Evolutionary conservation across 2,329 filamentous ascomycete genomes (phyloP), one percentile per base, ranked within the genome.

Genomic region (Chrysosporium keratinophilum): DNA sequence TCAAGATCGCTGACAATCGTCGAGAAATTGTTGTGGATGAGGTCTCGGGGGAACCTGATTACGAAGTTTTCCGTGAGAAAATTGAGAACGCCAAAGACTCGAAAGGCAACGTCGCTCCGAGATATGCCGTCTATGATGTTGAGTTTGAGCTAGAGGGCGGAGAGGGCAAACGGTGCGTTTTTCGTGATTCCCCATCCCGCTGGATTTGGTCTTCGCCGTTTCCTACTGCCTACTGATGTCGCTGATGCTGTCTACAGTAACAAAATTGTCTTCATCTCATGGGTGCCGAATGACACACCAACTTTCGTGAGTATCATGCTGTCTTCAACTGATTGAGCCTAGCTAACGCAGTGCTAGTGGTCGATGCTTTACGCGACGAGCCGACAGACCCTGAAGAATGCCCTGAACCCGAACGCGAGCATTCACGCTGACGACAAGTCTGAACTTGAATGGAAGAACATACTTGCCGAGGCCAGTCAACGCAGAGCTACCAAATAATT

Each of bases 251-350:
- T 51, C 6, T 57, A 50, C 52, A 76, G 74, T 62, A 74, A 67
- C 68, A 76, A 76, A 67, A 76, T 76, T 59, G 65, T 74, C 54
- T 76, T 76, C 68, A 76, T 76, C 60, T 74, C 71, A 56, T 74
- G 72, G 72, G 70, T 72, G 43, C 72, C 72, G 52, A 61, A 57
- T 52, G 67, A 68, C 0, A 65, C 69, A 49, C 63, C 70, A 48
- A 70, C 66, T 50, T 64, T 69, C 57, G 72, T 74, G 67, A 63
- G 69, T 62, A 9, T 37, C 42, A 48, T 37, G 41, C 7, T 48
- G 46, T 41, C 17, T 40, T 40, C 15, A 19, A 15, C 11, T 28
- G 31, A 15, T 34, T 7, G n/a, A 44, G 49, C 34, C 44, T 48
- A 57, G 64, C 58, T 54, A 34, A 62, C 54, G 47, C 14, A 2